These are phyloP conservation scores for Cantharellus anzutake DNA, from an alignment of 768 basidiomycete species.

Conservation along the genomic window DNA sequence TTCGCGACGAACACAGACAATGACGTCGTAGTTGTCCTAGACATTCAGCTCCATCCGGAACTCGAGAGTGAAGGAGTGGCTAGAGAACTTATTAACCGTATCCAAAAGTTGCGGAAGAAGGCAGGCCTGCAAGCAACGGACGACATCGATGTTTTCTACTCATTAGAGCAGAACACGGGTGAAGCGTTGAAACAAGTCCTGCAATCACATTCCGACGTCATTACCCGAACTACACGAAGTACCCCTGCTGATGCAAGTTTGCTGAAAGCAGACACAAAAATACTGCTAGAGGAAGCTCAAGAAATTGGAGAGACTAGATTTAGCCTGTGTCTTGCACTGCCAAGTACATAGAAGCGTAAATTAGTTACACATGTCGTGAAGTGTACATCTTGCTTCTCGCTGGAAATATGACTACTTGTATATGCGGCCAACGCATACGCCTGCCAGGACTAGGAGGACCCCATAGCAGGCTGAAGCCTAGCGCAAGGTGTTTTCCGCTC, in stretches of 20 bases:
- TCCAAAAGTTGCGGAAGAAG: constrained; percentile 91
- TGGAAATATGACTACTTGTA: no score
- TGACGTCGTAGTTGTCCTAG: constrained; percentile 86
- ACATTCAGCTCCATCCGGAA: constrained; percentile 73
- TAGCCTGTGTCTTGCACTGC: constrained; percentile 37
- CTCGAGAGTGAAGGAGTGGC: constrained; percentile 76
- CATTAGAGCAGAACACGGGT: constrained; percentile 50
- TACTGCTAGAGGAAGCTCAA: constrained; percentile 73
- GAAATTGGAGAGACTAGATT: constrained; percentile 70
- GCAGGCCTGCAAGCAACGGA: constrained; percentile 91
- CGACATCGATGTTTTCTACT: constrained; percentile 76
- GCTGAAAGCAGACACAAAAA: constrained; percentile 26
- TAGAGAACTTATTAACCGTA: constrained; percentile 76
- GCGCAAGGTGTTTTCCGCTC: no score
- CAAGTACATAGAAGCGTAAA: not conserved
- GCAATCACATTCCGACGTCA: constrained; percentile 41
- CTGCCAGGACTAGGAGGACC: no score
- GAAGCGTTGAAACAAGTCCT: constrained; percentile 40
- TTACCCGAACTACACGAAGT: constrained; percentile 56
- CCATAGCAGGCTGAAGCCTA: no score
- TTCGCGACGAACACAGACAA: constrained; percentile 66
- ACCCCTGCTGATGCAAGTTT: constrained; percentile 41
- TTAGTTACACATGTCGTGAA: no score
- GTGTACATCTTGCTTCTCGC: no score
- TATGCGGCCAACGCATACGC: no score